Evolutionary conservation across 129 eudicot species (phyloP), one percentile per base, ranked within the genome.

Genomic region (Flaveria trinervia): DNA sequence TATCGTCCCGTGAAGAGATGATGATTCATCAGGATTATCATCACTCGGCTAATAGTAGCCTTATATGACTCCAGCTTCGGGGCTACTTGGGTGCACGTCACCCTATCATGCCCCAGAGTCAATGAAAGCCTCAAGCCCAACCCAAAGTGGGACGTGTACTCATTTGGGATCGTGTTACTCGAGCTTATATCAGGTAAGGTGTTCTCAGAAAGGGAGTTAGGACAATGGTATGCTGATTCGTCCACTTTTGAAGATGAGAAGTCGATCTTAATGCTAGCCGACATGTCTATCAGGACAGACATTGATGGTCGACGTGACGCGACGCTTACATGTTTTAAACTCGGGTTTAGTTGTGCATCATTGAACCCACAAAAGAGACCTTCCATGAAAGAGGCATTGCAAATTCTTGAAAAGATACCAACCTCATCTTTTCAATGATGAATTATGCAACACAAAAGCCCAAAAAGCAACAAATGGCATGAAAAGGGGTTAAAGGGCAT

Each of bases 61-160:
- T 11, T 80, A 77, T 33, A 83, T 89, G 33, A 72, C 80, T 50
- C 82, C 84, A 28, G 86, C 89, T 3, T 73, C 81, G 0, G 88
- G 86, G 25, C 67, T 85, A 78, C 79, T 83, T 14, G 97, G 97
- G 73, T 83, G 92, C 92, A 89, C 93, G 8, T 91, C 98, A 15
- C 90, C 96, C 41, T 93, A 91, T 68, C 96, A 89, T 80, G 97
- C 98, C 68, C 98, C 98, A 1, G 98, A 93, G 83, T 87, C 96
- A 8, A 87, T 89, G 79, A 83, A 59, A 91, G 86, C 79, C 79
- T 87, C 3, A 93, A 88, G 72, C 96, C 92, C 4, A 89, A 79
- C 83, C 89, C 97, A 9, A 93, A 87, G 49, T 93, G 98, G 98
- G 98, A 93, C 10, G 96, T 91, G 3, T 93, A 93, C 84, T 93